phyloP scores from a whole-genome alignment of 225 moss, liverwort and hornwort genomes.

The Asterella californica region DNA sequence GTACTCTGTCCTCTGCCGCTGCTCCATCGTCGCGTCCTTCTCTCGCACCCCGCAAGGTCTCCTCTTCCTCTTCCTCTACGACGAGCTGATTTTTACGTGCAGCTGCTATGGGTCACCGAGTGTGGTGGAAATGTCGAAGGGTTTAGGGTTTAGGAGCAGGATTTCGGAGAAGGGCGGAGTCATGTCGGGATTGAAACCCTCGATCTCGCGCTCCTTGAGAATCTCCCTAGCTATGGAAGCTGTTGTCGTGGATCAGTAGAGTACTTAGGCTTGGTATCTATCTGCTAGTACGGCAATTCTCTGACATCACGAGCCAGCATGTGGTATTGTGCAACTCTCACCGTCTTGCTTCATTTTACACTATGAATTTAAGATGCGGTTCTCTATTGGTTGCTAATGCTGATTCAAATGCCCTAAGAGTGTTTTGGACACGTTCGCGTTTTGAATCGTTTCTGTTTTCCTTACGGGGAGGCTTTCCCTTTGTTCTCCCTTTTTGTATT shows the following conservation, averaged over 20 bases:
- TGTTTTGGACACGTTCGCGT: too few relatives aligned
- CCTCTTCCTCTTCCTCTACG: not conserved
- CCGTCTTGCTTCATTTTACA: too few relatives aligned
- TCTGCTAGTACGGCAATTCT: not conserved
- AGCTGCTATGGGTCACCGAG: too few relatives aligned
- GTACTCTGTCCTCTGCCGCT: conserved; percentile 22
- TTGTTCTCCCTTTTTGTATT: too few relatives aligned
- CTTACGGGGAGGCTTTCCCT: too few relatives aligned
- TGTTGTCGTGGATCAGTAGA: not conserved
- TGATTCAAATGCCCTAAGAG: too few relatives aligned
- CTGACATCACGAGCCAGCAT: not conserved
- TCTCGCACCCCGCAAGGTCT: not conserved
- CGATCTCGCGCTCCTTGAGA: not conserved
- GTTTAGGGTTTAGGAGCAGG: too few relatives aligned
- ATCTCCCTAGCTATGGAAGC: not conserved
- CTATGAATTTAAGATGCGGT: too few relatives aligned
- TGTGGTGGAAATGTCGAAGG: not conserved
- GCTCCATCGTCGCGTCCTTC: not conserved
- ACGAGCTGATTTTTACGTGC: too few relatives aligned
- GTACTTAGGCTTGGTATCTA: not conserved
- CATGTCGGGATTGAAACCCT: not conserved
- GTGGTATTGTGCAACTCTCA: too few relatives aligned
- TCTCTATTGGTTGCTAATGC: too few relatives aligned
- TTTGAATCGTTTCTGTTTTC: too few relatives aligned
- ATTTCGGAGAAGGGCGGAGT: not conserved